phyloP scores from a whole-genome alignment of 2,329 filamentous ascomycete species.

The Chrysosporium keratinophilum region DNA sequence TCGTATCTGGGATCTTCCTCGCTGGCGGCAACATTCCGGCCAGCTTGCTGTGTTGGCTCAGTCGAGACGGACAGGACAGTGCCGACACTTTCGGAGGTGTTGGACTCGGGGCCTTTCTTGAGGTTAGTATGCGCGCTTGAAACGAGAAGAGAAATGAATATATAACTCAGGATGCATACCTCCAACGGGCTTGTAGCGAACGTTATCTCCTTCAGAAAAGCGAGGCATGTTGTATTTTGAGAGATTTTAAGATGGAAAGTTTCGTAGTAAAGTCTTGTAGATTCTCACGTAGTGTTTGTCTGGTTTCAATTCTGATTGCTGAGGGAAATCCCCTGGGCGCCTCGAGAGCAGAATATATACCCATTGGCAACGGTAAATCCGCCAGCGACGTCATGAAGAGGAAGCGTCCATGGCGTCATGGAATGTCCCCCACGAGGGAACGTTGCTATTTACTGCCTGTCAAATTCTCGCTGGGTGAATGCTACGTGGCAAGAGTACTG shows the following conservation, averaged over 20 bases:
- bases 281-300: too few relatives aligned
- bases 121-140: neutral
- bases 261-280: neutral
- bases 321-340: too few relatives aligned
- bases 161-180: too few relatives aligned
- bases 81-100: conserved; percentile 28
- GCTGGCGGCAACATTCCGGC: conserved; percentile 27
- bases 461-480: too few relatives aligned
- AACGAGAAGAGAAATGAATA: neutral
- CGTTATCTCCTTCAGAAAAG: conserved; percentile 19
- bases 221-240: conserved; percentile 11
- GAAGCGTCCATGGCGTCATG: too few relatives aligned
- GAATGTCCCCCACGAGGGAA: neutral
- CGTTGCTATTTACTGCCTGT: too few relatives aligned
- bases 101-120: conserved; percentile 25
- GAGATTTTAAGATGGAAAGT: neutral
- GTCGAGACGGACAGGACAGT: conserved; percentile 26
- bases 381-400: too few relatives aligned
- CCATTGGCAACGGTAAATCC: too few relatives aligned
- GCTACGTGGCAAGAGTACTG: too few relatives aligned
- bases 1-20: conserved; percentile 28
- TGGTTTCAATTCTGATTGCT: too few relatives aligned
- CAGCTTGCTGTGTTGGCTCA: conserved; percentile 24
- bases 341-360: too few relatives aligned
- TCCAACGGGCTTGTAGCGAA: conserved; percentile 31